Percentiles rank a stretch among this genome's conserved stretches.
Conservation (phyloP, 192 early-diverging fungal genomes). For the Helicostylum pulchrum region DNA sequence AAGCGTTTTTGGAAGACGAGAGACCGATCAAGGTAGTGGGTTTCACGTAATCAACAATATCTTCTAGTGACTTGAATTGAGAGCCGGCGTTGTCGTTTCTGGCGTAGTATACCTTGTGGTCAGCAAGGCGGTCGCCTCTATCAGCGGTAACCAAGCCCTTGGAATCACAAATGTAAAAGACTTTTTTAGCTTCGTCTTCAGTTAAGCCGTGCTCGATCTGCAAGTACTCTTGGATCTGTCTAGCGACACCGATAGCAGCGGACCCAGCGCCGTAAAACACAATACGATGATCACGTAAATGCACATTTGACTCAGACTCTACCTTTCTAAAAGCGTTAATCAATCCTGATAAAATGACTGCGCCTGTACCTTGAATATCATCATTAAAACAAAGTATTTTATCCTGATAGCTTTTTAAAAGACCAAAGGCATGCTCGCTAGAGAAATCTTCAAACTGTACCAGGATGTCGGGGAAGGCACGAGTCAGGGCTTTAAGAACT, state of each 20-base stretch:
- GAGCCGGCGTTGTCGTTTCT: constrained; percentile 79
- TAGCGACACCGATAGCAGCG: constrained; percentile 93
- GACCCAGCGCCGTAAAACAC: constrained; percentile 94
- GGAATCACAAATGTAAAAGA: constrained; percentile 87
- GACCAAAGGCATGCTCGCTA: constrained; percentile 84
- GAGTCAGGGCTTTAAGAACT: constrained; percentile 67
- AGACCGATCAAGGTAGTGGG: constrained; percentile 91
- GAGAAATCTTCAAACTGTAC: constrained; percentile 98
- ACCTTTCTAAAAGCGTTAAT: constrained; percentile 78
- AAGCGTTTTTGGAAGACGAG: constrained; percentile 74
- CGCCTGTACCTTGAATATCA: constrained; percentile 92
- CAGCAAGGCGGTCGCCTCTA: constrained; percentile 79
- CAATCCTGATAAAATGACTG: constrained; percentile 89
- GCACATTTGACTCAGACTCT: constrained; percentile 54
- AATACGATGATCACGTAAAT: constrained; percentile 74
- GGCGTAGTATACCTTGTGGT: constrained; percentile 86
- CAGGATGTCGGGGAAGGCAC: constrained; percentile 64
- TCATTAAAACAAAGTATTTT: constrained; percentile 91
- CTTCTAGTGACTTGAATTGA: constrained; percentile 70
- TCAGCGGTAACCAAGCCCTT: constrained; percentile 89
- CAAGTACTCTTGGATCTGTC: constrained; percentile 83
- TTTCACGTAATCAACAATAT: constrained; percentile 80
- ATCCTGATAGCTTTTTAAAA: constrained; percentile 76
- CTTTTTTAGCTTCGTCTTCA: constrained; percentile 65
- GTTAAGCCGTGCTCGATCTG: constrained; percentile 68